Conservation (phyloP, 192 early-diverging fungal genomes). For the Chytriomyces sp. region DNA sequence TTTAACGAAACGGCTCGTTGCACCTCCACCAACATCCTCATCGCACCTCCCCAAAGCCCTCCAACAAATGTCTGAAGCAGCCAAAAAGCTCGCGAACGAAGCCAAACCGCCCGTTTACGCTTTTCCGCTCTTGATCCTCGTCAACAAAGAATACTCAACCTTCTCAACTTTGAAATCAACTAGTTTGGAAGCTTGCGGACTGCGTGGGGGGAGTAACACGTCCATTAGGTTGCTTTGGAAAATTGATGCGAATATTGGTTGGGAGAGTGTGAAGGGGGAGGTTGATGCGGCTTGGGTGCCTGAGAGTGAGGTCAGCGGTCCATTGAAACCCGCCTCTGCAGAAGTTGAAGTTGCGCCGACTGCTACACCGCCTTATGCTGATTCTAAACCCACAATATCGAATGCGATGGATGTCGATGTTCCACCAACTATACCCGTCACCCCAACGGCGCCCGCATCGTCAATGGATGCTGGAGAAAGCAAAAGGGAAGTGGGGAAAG, state of each 20-base stretch:
- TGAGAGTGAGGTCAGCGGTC: neutral
- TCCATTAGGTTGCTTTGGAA: constrained; percentile 74
- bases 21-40: constrained; percentile 2
- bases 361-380: neutral
- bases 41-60: constrained; percentile 26
- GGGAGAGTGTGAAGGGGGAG: constrained; percentile 56
- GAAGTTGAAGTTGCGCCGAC: neutral
- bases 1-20: constrained; percentile 50
- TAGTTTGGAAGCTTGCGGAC: constrained; percentile 70
- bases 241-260: constrained; percentile 48
- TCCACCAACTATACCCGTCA: neutral
- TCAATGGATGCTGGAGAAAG: neutral
- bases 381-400: too few species aligned
- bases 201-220: constrained; percentile 65
- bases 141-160: constrained; percentile 69
- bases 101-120: constrained; percentile 48
- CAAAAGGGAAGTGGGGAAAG: neutral
- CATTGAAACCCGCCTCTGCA: neutral
- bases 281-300: constrained; percentile 42
- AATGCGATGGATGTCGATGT: neutral
- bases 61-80: constrained; percentile 13
- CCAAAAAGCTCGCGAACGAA: constrained; percentile 11
- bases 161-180: constrained; percentile 67
- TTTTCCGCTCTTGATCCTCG: constrained; percentile 66
- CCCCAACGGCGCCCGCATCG: neutral